A percentile compares a stretch with the other conserved stretches of the same genome.
Evolutionary conservation across 495 filamentous ascomycete genomes (phyloP).

Genomic region (Mytilinidion resinicola): DNA sequence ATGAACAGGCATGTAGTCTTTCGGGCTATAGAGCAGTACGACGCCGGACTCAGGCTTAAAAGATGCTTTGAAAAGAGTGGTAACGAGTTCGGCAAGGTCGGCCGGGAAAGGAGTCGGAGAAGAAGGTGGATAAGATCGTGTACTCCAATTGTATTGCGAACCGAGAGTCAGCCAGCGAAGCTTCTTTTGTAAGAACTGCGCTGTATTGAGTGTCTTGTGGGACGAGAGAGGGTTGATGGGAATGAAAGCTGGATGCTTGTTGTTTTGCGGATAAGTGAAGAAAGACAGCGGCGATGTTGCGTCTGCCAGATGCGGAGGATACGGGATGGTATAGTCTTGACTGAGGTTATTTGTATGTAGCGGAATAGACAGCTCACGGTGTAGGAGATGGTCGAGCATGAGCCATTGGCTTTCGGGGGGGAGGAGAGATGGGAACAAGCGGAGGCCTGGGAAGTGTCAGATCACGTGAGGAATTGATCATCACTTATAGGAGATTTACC

Average conservation of each 20-base stretch:
- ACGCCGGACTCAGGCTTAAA: constrained; percentile 24
- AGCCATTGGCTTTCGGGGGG: constrained; percentile 22
- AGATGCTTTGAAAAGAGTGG: constrained; percentile 14
- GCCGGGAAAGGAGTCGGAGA: constrained; percentile 16
- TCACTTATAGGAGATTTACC: not conserved
- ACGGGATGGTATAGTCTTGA: constrained; percentile 20
- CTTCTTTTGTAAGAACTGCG: constrained; percentile 23
- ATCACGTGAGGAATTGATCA: constrained; percentile 4
- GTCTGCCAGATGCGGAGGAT: constrained; percentile 8
- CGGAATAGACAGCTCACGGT: constrained; percentile 17
- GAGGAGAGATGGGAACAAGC: constrained; percentile 17
- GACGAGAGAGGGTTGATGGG: constrained; percentile 11
- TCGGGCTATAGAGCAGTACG: constrained; percentile 19
- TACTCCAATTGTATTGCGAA: constrained; percentile 26
- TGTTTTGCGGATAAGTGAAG: not conserved
- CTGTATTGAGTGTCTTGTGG: constrained; percentile 18
- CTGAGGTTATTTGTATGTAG: constrained; percentile 24
- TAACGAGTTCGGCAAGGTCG: constrained; percentile 18
- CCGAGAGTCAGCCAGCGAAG: constrained; percentile 28
- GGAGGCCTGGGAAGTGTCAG: constrained; percentile 19
- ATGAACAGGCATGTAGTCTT: constrained; percentile 27
- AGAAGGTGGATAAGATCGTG: constrained; percentile 19
- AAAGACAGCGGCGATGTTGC: not conserved
- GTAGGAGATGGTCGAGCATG: constrained; percentile 20
- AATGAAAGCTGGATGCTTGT: constrained; percentile 10